Base-by-base conservation (phyloP, 2,329 filamentous ascomycete genomes). In the Cercospora canescens region DNA sequence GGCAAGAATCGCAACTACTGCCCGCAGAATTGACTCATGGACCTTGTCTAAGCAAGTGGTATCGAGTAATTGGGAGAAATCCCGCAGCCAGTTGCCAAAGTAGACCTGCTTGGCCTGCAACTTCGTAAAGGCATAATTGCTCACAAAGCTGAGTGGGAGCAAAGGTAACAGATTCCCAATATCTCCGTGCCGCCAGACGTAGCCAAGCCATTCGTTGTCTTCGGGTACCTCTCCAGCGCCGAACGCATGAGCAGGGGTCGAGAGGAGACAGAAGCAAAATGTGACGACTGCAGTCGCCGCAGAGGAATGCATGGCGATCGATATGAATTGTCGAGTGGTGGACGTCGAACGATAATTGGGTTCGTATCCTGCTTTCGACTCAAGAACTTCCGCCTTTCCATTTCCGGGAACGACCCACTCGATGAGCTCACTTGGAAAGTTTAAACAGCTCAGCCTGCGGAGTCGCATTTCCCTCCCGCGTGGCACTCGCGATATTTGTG, bases 81-180 rank as follows among this genome's bases (percentile, higher is more conserved):
- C 60, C 26, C 60, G 41, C 21, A 62, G 18, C 60, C 60, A 62
- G 14, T 62, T 62, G n/a, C 60, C 60, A 8, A 62, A 62, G 21
- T 60, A 64, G 1, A 60, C 59, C 48, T 50, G 24, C 39, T 55
- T 48, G 52, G 52, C 52, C 24, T 56, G 52, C 16, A 56, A 7
- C 35, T 56, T 56, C 9, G 52, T 56, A 18, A 56, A 56, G 30
- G 52, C 52, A 56, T 56, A 24, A 11, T 56, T 56, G 52, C n/a
- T 56, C 28, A 35, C 52, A 9, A 56, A 56, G 30, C 52, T 56
- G 30, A 56, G 28, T 3, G 52, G 52, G n/a, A 56, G 12, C 28
- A 35, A 8, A 56, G 52, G 28, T 16, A 56, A 21, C n/a, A 56
- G 11, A 7, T 56, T 56, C 5, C 28, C 32, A 4, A 56, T 35